Evolutionary conservation across 1,284 basidiomycete species (phyloP).

Genomic region (Pseudozyma thailandica): DNA sequence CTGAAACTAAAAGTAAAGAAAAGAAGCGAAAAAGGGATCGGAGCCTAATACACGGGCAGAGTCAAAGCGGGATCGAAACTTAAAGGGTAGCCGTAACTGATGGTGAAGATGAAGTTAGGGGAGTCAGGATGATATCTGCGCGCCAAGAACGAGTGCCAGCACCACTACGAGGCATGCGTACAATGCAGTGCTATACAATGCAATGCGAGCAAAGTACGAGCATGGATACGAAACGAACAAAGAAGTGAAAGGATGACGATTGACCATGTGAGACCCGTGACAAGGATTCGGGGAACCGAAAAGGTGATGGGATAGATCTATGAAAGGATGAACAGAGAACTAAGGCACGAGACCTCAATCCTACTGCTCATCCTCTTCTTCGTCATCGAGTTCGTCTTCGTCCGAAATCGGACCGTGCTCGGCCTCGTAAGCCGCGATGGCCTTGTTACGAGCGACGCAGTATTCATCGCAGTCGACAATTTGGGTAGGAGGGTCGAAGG

Average conservation of each 20-base stretch:
- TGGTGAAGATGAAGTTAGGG: constrained; percentile 5
- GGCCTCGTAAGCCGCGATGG: constrained; percentile 35
- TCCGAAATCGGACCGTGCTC: constrained; percentile 31
- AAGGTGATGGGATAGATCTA: not conserved
- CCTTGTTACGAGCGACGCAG: constrained; percentile 45
- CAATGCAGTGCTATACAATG: not conserved
- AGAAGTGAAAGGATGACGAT: not conserved
- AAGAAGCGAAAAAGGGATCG: not conserved
- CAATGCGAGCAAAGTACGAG: constrained; percentile 6
- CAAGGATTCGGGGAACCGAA: constrained; percentile 9
- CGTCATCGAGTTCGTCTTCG: constrained; percentile 43
- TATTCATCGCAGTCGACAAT: constrained; percentile 49
- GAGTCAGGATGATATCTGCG: constrained; percentile 9
- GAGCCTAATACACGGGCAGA: constrained; percentile 7
- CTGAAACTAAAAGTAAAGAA: constrained; percentile 1
- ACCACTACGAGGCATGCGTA: constrained; percentile 32
- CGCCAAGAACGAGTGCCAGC: constrained; percentile 30
- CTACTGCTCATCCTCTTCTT: constrained; percentile 24
- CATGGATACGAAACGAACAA: constrained; percentile 2
- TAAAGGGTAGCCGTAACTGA: constrained; percentile 2
- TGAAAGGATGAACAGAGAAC: not conserved
- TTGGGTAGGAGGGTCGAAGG: constrained; percentile 26
- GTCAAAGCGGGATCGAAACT: not conserved
- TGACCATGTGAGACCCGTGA: constrained; percentile 34
- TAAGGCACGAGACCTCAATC: no score